Evolutionary conservation across 163 green algal genomes (phyloP), one percentile per base, ranked within the genome.

Genomic region (Coccomyxa subellipsoidea): DNA sequence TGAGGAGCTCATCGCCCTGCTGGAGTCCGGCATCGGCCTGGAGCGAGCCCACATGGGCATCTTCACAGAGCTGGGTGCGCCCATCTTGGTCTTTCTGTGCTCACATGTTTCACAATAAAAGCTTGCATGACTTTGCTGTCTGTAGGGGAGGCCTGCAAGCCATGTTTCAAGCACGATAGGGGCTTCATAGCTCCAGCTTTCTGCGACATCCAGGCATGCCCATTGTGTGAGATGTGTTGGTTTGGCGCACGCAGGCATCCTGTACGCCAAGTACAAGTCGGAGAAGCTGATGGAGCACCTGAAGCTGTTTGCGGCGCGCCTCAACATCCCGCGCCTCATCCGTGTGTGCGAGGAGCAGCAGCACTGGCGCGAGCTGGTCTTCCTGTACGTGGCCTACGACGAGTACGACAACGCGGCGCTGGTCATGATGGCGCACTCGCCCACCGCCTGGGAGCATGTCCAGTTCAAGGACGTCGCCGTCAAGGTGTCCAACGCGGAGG

Each of bases 41-140:
- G 97, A 99, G 86, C 94, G 96, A 34, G 96, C 96, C 4, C 97
- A 99, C 92, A 99, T 99, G 96, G 97, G 97, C 87, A 99, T 99
- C 91, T 99, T 99, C 91, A 99, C 97, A 31, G 90, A 93, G 83
- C 87, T 93, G 72, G 90, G 90, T 83, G 31, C 76, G 76, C 40
- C 10, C 40, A 59, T 59, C 4, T 59, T 7, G 3, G 15, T 40
- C 71, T 40, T 78, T 18, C 47, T 59, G 15, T n/a, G n/a, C n/a
- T n/a, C n/a, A n/a, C n/a, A n/a, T n/a, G n/a, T n/a, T n/a, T n/a
- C n/a, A n/a, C n/a, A n/a, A n/a, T n/a, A n/a, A n/a, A n/a, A n/a
- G n/a, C n/a, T n/a, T n/a, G n/a, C n/a, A n/a, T n/a, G n/a, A n/a
- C n/a, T n/a, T n/a, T n/a, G n/a, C n/a, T n/a, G n/a, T n/a, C n/a